Evolutionary conservation across 73 alveolate genomes (phyloP).

Genomic region (Symbiodinium natans): DNA sequence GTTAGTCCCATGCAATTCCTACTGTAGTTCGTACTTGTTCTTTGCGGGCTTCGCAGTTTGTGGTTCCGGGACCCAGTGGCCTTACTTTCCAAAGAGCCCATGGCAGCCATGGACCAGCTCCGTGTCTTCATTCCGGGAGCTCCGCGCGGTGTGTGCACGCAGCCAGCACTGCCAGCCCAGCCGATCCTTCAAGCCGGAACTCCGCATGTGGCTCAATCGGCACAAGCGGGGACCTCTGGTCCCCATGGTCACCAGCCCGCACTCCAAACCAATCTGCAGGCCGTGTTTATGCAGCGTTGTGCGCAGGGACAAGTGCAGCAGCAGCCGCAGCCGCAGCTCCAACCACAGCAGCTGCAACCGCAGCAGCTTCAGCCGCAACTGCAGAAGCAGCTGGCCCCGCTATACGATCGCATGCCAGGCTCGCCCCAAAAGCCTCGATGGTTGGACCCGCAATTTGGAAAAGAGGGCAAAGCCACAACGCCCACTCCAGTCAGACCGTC

Average conservation of each 20-base stretch:
- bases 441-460: neutral
- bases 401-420: neutral
- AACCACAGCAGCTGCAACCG: too few species aligned
- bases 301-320: slow-evolving; percentile 7
- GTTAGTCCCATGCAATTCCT: too few species aligned
- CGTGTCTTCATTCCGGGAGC: neutral
- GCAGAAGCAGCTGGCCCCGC: neutral
- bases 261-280: neutral
- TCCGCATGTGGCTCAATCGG: too few species aligned
- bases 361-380: too few species aligned
- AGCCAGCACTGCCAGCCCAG: slow-evolving; percentile 1
- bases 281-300: neutral
- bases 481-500: slow-evolving; percentile 8
- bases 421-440: neutral
- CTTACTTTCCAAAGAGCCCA: too few species aligned
- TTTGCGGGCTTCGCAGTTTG: neutral
- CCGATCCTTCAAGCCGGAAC: neutral
- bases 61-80: neutral
- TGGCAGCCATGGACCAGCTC: slow-evolving; percentile 7
- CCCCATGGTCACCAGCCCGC: neutral
- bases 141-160: neutral
- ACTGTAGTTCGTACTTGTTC: too few species aligned
- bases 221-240: neutral
- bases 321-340: too few species aligned
- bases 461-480: neutral